phyloP scores from a whole-genome alignment of 2,329 filamentous ascomycete species.

The Arthroderma sp. region DNA sequence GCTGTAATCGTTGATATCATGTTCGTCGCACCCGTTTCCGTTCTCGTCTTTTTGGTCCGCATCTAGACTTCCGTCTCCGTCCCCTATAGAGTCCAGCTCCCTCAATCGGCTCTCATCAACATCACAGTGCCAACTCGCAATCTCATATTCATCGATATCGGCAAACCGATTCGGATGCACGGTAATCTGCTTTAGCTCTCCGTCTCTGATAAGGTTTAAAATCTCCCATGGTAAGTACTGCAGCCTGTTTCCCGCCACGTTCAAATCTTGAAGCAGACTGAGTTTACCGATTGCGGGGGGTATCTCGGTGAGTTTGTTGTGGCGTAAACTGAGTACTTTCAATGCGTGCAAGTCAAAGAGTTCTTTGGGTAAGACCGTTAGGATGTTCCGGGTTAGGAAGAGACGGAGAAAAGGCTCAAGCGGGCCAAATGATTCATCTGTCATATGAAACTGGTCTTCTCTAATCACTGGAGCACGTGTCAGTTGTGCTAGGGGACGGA shows the following conservation, averaged over 20 bases:
- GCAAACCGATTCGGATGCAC: constrained; percentile 29
- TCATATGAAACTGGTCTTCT: constrained; percentile 13
- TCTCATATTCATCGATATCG: constrained; percentile 9
- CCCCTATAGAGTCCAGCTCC: background rate
- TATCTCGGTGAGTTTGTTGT: constrained; percentile 31
- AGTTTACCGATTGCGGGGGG: constrained; percentile 29
- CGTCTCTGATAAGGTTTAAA: constrained; percentile 25
- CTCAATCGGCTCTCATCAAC: constrained; percentile 6
- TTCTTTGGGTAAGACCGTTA: constrained; percentile 25
- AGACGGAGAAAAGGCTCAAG: constrained; percentile 31
- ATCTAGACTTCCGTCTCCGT: too few relatives aligned
- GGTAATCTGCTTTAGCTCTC: constrained; percentile 25
- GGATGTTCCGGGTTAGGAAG: constrained; percentile 31
- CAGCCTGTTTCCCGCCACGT: constrained; percentile 32
- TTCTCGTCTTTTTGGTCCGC: background rate
- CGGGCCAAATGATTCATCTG: constrained; percentile 25
- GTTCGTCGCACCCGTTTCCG: background rate
- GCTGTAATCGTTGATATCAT: background rate
- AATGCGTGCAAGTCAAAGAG: constrained; percentile 30
- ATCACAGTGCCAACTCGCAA: constrained; percentile 21
- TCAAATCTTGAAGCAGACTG: constrained; percentile 31
- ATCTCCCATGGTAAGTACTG: constrained; percentile 33
- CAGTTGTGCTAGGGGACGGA: constrained; percentile 26
- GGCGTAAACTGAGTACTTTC: constrained; percentile 32
- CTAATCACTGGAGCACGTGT: constrained; percentile 24